These are phyloP conservation scores for Mollisiaceae sp. DNA, from an alignment of 2,329 filamentous ascomycete genomes.

Conservation along the genomic window DNA sequence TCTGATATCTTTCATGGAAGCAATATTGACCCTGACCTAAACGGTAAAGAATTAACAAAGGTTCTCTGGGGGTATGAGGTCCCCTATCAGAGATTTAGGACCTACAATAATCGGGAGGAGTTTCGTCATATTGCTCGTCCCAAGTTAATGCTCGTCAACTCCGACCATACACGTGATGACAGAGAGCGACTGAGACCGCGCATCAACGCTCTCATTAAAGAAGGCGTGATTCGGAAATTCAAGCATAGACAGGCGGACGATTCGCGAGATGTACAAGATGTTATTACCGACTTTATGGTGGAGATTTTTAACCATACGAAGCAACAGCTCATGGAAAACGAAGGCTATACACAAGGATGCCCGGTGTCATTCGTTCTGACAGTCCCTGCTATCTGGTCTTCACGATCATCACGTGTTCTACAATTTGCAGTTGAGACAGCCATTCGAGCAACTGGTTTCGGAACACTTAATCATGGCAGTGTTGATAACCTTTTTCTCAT, in stretches of 20 bases:
- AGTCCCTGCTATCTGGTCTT: conserved; percentile 28
- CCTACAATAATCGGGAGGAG: conserved; percentile 20
- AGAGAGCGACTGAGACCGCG: conserved; percentile 16
- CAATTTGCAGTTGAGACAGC: conserved; percentile 25
- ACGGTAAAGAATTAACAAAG: conserved; percentile 8
- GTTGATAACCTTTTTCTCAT: conserved; percentile 41
- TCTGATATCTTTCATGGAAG: background rate
- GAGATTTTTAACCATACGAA: conserved; percentile 29
- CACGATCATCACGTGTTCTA: conserved; percentile 22
- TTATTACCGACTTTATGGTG: conserved; percentile 28
- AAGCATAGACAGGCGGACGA: conserved; percentile 11
- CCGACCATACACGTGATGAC: conserved; percentile 22
- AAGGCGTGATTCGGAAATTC: conserved; percentile 26
- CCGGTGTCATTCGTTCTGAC: conserved; percentile 27
- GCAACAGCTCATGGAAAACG: conserved; percentile 23
- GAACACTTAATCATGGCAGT: conserved; percentile 18
- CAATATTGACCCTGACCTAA: background rate
- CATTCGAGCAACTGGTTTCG: conserved; percentile 20
- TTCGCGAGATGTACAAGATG: conserved; percentile 29
- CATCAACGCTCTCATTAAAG: conserved; percentile 19
- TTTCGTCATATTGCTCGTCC: conserved; percentile 22
- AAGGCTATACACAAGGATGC: conserved; percentile 5
- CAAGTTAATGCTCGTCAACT: conserved; percentile 29
- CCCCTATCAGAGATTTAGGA: conserved; percentile 18
- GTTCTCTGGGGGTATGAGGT: conserved; percentile 26